Base-by-base conservation (phyloP, 2,329 filamentous ascomycete genomes). In the Penicillium sp. region DNA sequence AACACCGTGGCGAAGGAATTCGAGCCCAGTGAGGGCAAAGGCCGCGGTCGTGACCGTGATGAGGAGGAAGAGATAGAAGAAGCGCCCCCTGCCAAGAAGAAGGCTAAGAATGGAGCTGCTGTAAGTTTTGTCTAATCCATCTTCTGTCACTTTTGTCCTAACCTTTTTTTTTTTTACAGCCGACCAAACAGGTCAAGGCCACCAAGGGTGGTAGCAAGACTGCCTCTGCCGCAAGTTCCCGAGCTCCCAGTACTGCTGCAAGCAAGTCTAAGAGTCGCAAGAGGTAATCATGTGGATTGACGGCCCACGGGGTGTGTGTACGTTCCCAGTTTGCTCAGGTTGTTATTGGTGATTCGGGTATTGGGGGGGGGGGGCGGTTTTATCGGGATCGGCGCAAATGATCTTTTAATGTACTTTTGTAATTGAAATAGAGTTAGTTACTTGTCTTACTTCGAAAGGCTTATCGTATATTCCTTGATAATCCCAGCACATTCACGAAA, bases 1-100 rank as follows among this genome's bases (percentile, higher is more conserved):
- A 96, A 93, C 36, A 96, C 94, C 0, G 91, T 99, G 47, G 90
- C 94, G 51, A 89, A 94, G 75, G 94, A 99, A 76, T 96, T 97
- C 74, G 93, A 97, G 71, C 87, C 89, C 62, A 87, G 83, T 33
- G 89, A 91, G 54, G 82, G 83, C 36, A 94, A 94, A 79, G 86
- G 91, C 65, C 78, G 79, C 43, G 78, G 75, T 25, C 75, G 79
- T 57, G 76, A 78, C 57, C 68, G 89, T 7, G 91, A 93, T 40
- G 89, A 91, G 59, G 91, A 94, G 50, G 91, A 92, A 55, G 90
- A 94, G 66, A 88, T 90, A 60, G 85, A 94, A 53, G 90, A 90
- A 43, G 86, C 89, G 73, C 87, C 86, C 1, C 91, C 92, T n/a
- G 87, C 87, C 1, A 96, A 96, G 84, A 97, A 97, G 84, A 96